These are phyloP conservation scores for Magnaporthiopsis rhizophila DNA, from an alignment of 2,329 filamentous ascomycete genomes.

Conservation along the genomic window DNA sequence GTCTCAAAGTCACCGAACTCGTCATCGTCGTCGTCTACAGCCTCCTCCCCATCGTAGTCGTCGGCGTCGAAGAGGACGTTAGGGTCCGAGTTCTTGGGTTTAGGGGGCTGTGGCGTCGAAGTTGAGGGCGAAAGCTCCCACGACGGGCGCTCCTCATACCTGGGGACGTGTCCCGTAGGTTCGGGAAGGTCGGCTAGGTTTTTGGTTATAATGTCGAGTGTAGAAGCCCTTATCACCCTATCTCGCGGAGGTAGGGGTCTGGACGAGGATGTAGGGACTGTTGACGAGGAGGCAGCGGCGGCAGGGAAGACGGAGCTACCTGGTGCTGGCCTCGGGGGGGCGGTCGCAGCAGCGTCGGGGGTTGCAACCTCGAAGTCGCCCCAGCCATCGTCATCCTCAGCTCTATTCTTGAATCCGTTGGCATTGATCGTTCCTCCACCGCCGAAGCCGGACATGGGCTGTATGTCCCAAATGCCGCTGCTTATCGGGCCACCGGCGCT, in stretches of 20 bases:
- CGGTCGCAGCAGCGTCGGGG: slow-evolving; percentile 6
- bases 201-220: slow-evolving; percentile 46
- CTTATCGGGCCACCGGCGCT: slow-evolving; percentile 1
- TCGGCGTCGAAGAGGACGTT: slow-evolving; percentile 62
- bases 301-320: not conserved
- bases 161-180: not conserved
- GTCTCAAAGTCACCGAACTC: slow-evolving; percentile 22
- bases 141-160: slow-evolving; percentile 12
- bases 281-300: not conserved
- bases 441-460: slow-evolving; percentile 12
- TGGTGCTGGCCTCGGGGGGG: slow-evolving; percentile 4
- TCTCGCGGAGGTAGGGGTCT: slow-evolving; percentile 14
- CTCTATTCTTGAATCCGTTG: not conserved
- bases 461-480: slow-evolving; percentile 3
- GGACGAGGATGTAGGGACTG: not conserved
- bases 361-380: slow-evolving; percentile 59
- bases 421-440: slow-evolving; percentile 11
- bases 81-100: slow-evolving; percentile 27
- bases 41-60: slow-evolving; percentile 33
- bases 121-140: slow-evolving; percentile 8
- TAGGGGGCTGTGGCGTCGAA: not conserved
- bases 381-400: slow-evolving; percentile 55
- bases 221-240: slow-evolving; percentile 37
- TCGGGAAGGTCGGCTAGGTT: slow-evolving; percentile 31
- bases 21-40: slow-evolving; percentile 17